These are phyloP conservation scores for Protomyces gravidus DNA, from an alignment of 1,139 yeast species.

Conservation along the genomic window DNA sequence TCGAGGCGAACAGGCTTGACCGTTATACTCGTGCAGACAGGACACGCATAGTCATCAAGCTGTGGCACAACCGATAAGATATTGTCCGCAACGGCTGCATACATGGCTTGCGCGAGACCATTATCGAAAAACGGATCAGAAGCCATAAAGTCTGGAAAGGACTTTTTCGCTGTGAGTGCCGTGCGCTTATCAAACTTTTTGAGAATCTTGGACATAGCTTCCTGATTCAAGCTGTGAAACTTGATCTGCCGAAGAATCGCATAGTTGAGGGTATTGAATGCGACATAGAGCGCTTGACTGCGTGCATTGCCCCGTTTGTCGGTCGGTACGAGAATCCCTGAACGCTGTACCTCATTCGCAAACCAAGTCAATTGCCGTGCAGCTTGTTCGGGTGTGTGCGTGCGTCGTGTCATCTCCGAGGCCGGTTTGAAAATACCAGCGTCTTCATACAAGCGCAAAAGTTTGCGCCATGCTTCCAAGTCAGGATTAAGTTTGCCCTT, in stretches of 20 bases:
- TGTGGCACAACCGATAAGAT: constrained; percentile 61
- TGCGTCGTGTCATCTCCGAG: constrained; percentile 50
- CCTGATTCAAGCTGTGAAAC: constrained; percentile 59
- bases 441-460: constrained; percentile 61
- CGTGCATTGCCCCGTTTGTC: constrained; percentile 43
- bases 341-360: constrained; percentile 45
- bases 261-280: constrained; percentile 53
- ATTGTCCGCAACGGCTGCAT: constrained; percentile 37
- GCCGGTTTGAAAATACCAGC: constrained; percentile 61
- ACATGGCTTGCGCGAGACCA: constrained; percentile 37
- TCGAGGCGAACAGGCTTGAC: constrained; percentile 62
- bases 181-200: constrained; percentile 75
- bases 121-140: constrained; percentile 26
- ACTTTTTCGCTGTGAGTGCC: constrained; percentile 44
- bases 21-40: constrained; percentile 65
- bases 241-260: constrained; percentile 56
- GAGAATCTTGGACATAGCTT: constrained; percentile 62
- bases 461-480: constrained; percentile 65
- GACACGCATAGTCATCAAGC: constrained; percentile 68
- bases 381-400: constrained; percentile 44
- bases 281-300: constrained; percentile 48
- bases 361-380: constrained; percentile 45
- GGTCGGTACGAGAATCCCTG: constrained; percentile 47
- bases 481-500: constrained; percentile 48
- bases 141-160: constrained; percentile 36